These are phyloP conservation scores for Cardiospermum halicacabum DNA, from an alignment of 345 rosid species.

Conservation along the genomic window DNA sequence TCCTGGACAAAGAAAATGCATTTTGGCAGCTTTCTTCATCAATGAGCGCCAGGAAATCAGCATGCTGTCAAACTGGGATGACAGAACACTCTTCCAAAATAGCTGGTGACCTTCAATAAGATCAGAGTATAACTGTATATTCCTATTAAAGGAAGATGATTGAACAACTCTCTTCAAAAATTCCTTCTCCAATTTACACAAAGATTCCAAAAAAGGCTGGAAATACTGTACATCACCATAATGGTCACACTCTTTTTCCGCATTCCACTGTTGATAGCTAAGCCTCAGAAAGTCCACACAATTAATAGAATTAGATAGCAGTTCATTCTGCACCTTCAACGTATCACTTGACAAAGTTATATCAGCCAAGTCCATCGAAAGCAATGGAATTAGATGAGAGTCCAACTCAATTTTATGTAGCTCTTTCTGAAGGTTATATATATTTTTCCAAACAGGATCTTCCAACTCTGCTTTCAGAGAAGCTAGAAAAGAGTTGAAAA, in stretches of 20 bases:
- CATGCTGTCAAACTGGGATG: conserved; percentile 42
- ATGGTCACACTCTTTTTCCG: conserved; percentile 42
- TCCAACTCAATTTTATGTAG: conserved; percentile 38
- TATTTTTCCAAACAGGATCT: conserved; percentile 72
- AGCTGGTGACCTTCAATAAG: conserved; percentile 63
- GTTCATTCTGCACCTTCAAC: conserved; percentile 20
- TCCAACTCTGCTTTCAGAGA: conserved; percentile 44
- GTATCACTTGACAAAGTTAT: conserved; percentile 31
- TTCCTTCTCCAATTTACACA: conserved; percentile 52
- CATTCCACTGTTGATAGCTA: conserved; percentile 67
- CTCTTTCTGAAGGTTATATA: conserved; percentile 33
- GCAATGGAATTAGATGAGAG: conserved; percentile 47
- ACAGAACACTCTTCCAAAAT: conserved; percentile 59
- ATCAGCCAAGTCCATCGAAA: conserved; percentile 60
- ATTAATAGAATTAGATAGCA: conserved; percentile 51
- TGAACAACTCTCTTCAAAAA: conserved; percentile 47
- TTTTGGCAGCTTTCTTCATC: conserved; percentile 53
- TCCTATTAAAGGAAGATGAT: conserved; percentile 41
- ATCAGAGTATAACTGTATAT: conserved; percentile 40
- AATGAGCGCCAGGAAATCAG: conserved; percentile 60
- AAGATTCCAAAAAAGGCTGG: conserved; percentile 49
- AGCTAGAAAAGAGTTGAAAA: conserved; percentile 39
- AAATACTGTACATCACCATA: conserved; percentile 29
- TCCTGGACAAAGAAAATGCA: conserved; percentile 42
- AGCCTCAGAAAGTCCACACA: conserved; percentile 55